Percentiles rank a stretch among this genome's conserved stretches.
Conservation (phyloP, 1,139 yeast genomes). For the Debaryomyces sp. region DNA sequence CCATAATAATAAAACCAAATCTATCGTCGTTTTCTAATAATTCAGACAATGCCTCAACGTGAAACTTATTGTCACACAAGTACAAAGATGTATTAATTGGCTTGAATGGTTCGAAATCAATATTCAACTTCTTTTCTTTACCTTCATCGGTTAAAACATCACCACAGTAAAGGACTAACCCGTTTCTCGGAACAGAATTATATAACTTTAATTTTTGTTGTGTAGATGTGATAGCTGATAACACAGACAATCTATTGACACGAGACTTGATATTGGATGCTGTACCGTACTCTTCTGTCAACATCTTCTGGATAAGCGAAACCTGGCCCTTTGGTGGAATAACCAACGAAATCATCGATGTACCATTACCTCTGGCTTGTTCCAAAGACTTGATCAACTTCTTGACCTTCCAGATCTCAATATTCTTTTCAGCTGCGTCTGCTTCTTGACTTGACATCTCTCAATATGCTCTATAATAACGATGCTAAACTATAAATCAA, state of each 20-base stretch:
- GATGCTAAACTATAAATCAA: neutral
- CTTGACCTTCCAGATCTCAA: slow-evolving; percentile 98
- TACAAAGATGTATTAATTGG: slow-evolving; percentile 96
- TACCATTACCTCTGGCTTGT: slow-evolving; percentile 95
- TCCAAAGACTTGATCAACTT: slow-evolving; percentile 86
- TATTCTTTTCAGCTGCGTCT: slow-evolving; percentile 95
- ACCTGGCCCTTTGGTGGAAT: slow-evolving; percentile 96
- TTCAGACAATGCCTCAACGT: slow-evolving; percentile 94
- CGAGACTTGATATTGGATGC: slow-evolving; percentile 97
- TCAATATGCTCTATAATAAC: slow-evolving; percentile 1
- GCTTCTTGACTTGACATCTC: slow-evolving; percentile 24
- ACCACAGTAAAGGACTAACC: slow-evolving; percentile 96
- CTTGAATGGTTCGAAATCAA: slow-evolving; percentile 96
- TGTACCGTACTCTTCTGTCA: slow-evolving; percentile 98
- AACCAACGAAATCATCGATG: slow-evolving; percentile 95
- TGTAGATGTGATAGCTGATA: slow-evolving; percentile 96
- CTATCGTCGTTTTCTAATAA: slow-evolving; percentile 92
- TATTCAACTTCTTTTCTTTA: slow-evolving; percentile 91
- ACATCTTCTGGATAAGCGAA: slow-evolving; percentile 83
- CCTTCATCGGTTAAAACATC: slow-evolving; percentile 97
- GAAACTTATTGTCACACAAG: slow-evolving; percentile 96
- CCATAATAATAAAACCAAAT: slow-evolving; percentile 98
- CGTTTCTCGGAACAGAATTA: slow-evolving; percentile 88
- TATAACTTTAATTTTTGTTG: slow-evolving; percentile 94
- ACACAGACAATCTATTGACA: slow-evolving; percentile 91